Conservation (phyloP, 345 rosid species). For the Lepidium sativum region DNA sequence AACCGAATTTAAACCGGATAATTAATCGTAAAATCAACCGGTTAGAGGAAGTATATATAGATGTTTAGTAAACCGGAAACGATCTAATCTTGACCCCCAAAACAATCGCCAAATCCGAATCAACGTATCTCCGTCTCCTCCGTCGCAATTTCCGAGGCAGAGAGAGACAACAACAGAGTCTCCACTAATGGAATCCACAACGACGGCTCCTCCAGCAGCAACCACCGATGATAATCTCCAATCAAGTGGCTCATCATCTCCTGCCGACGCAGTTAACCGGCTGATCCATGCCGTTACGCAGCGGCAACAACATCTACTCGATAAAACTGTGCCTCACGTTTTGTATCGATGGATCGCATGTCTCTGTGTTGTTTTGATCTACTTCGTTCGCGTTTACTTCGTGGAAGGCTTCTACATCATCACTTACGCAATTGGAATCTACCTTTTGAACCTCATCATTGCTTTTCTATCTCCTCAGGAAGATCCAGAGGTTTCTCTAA, state of each 20-base stretch:
- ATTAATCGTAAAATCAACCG: not conserved
- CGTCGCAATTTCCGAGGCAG: conserved; percentile 6
- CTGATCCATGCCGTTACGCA: conserved; percentile 40
- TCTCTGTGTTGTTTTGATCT: conserved; percentile 38
- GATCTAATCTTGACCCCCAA: not conserved
- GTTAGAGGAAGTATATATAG: not conserved
- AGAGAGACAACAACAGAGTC: not conserved
- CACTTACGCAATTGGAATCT: conserved; percentile 85
- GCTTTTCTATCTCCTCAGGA: conserved; percentile 91
- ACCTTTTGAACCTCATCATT: conserved; percentile 73
- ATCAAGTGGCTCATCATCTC: conserved; percentile 33
- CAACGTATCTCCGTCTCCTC: conserved; percentile 22
- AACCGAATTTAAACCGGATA: too few species aligned
- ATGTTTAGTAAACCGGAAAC: not conserved
- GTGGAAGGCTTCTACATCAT: conserved; percentile 85
- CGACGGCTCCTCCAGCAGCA: conserved; percentile 18
- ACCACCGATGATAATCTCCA: conserved; percentile 24
- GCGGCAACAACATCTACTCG: conserved; percentile 64
- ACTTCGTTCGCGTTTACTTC: conserved; percentile 66
- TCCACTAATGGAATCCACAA: conserved; percentile 31
- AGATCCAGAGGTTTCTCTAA: conserved; percentile 63
- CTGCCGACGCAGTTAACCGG: conserved; percentile 35
- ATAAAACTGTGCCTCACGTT: conserved; percentile 59
- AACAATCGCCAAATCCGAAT: conserved; percentile 2
- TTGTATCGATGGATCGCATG: conserved; percentile 61